phyloP scores from a whole-genome alignment of 441 rosid species.

The Lepidium campestre region DNA sequence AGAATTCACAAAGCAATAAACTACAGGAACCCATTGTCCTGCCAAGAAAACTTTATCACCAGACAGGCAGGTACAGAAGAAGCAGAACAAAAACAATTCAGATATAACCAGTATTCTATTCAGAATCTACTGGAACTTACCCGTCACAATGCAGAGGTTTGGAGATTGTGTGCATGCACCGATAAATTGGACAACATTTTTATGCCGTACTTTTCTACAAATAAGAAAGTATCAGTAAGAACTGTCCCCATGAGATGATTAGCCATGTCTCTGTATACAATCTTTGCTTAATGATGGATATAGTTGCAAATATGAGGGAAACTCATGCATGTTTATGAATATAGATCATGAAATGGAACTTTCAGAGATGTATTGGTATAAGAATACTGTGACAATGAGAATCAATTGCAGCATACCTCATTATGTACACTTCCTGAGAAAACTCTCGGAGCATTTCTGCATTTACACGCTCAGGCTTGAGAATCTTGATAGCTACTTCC shows the following conservation, averaged over 20 bases:
- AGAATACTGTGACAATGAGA: neutral
- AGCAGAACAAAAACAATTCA: neutral
- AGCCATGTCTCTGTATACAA: neutral
- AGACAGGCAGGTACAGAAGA: neutral
- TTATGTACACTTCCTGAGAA: constrained; percentile 88
- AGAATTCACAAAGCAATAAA: constrained; percentile 14
- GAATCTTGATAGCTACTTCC: constrained; percentile 88
- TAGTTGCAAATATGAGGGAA: neutral
- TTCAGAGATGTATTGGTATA: neutral
- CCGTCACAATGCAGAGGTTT: constrained; percentile 84
- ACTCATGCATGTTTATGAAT: neutral
- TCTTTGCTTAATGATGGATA: neutral
- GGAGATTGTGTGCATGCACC: constrained; percentile 92
- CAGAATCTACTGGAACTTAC: constrained; percentile 31
- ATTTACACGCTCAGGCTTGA: constrained; percentile 77
- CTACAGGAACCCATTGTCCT: neutral
- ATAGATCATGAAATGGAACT: neutral
- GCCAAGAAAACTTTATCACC: neutral
- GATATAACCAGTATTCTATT: neutral
- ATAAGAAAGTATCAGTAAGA: constrained; percentile 3
- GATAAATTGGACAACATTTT: constrained; percentile 91
- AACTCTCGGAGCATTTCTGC: constrained; percentile 78
- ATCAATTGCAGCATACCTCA: constrained; percentile 59
- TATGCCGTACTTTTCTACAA: constrained; percentile 89
- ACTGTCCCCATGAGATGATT: neutral